Evolutionary conservation across 2,329 filamentous ascomycete genomes (phyloP).

Genomic region (Emericellopsis cladophorae): DNA sequence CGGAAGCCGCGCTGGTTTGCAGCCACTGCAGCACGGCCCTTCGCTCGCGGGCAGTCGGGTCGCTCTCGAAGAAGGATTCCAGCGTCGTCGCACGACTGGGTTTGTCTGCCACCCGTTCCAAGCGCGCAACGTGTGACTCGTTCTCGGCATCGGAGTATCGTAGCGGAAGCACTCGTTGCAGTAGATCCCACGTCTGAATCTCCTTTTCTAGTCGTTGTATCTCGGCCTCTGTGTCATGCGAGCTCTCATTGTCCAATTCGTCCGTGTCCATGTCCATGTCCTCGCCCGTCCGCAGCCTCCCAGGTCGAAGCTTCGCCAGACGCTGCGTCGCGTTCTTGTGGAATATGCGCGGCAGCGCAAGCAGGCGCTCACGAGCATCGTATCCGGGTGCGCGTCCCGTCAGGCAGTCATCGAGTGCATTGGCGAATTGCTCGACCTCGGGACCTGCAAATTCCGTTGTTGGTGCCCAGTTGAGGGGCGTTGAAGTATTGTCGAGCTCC

Average conservation of each 20-base stretch:
- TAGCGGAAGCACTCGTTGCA: slow-evolving; percentile 61
- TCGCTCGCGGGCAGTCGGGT: slow-evolving; percentile 65
- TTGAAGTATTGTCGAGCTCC: slow-evolving; percentile 1
- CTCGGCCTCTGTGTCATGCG: slow-evolving; percentile 11
- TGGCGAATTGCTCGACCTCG: slow-evolving; percentile 80
- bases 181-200: slow-evolving; percentile 79
- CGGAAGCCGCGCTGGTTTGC: slow-evolving; percentile 60
- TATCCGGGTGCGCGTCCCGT: slow-evolving; percentile 29
- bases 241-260: slow-evolving; percentile 24
- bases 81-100: slow-evolving; percentile 25
- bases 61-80: slow-evolving; percentile 61
- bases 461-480: not conserved
- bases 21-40: slow-evolving; percentile 77
- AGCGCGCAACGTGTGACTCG: not conserved
- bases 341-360: slow-evolving; percentile 48
- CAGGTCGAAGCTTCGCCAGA: slow-evolving; percentile 15
- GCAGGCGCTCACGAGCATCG: slow-evolving; percentile 52
- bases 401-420: slow-evolving; percentile 66
- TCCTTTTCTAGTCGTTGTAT: slow-evolving; percentile 59
- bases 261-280: slow-evolving; percentile 45
- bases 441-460: slow-evolving; percentile 51
- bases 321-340: slow-evolving; percentile 35
- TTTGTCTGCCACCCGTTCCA: slow-evolving; percentile 6
- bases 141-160: slow-evolving; percentile 31
- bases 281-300: slow-evolving; percentile 18